Evolutionary conservation across 176 grass and related monocot species (phyloP), one percentile per base, ranked within the genome.

Genomic region (Hordeum marinum): DNA sequence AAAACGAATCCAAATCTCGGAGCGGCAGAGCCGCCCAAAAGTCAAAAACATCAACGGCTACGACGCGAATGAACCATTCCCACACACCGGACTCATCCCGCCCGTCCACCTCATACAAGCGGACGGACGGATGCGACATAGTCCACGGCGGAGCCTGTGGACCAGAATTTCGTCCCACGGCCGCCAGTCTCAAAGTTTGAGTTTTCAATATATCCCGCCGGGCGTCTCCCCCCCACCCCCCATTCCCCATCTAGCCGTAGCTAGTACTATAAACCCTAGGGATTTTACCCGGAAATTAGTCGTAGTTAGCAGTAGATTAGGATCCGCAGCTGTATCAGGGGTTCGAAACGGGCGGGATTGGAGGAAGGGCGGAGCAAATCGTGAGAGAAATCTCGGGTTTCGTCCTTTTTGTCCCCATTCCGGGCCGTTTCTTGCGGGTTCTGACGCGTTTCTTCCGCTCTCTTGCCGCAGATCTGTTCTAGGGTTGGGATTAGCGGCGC

Each of bases 151-250:
- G 4, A 42, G 3, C n/a, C 18, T 7, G 12, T 36, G 70, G 27
- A 75, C 82, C 82, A 8, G 8, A 59, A 15, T 63, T 48, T 60
- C 59, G 71, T 12, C 40, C 70, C 26, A 65, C 82, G 50, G 15
- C 55, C 37, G 57, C 11, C 57, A 20, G 46, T 9, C 42, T 24
- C 52, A 29, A 27, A 7, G 3, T 77, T 76, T 31, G 79, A 89
- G 73, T 70, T 85, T 83, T 75, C 72, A 25, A 70, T 24, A 45
- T 74, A 57, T 73, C 65, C 88, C 84, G 88, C 88, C 42, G 43
- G 3, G 25, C 32, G 58, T 8, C 70, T 65, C 8, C 61, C 73
- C 73, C 36, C 3, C 50, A 17, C 9, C 63, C 68, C 29, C 18
- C 12, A 4, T n/a, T 64, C 67, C 80, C 64, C 37, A 82, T 42